These are phyloP conservation scores for Myriosclerotinia scirpicola DNA, from an alignment of 2,329 filamentous ascomycete species.

Conservation along the genomic window DNA sequence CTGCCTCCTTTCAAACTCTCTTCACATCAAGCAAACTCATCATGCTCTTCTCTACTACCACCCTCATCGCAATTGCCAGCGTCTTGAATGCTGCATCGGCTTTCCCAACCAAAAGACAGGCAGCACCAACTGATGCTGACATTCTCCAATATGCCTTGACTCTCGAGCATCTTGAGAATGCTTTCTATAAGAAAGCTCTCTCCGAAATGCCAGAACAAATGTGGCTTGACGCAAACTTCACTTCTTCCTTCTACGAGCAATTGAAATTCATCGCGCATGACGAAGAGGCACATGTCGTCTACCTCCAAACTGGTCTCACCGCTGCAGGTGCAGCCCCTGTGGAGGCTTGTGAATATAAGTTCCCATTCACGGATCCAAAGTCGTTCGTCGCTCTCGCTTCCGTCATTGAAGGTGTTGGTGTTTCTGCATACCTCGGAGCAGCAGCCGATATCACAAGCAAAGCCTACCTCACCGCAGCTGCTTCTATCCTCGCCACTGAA, in stretches of 20 bases:
- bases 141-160: constrained; percentile 52
- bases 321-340: constrained; percentile 54
- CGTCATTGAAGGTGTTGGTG: constrained; percentile 58
- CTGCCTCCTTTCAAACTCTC: neutral
- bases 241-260: constrained; percentile 55
- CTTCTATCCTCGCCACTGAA: constrained; percentile 64
- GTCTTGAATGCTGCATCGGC: constrained; percentile 26
- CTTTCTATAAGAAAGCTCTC: constrained; percentile 63
- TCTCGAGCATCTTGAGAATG: constrained; percentile 60
- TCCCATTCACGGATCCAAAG: constrained; percentile 49
- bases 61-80: constrained; percentile 27
- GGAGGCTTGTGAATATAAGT: constrained; percentile 56
- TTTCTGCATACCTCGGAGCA: constrained; percentile 62
- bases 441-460: constrained; percentile 58
- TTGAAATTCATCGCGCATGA: constrained; percentile 57
- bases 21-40: constrained; percentile 8
- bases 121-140: constrained; percentile 31
- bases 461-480: constrained; percentile 60
- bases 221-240: constrained; percentile 54
- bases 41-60: constrained; percentile 36
- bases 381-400: constrained; percentile 55
- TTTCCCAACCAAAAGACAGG: constrained; percentile 32
- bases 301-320: constrained; percentile 50
- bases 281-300: constrained; percentile 57
- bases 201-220: constrained; percentile 53